A percentile compares a stretch with the other conserved stretches of the same genome.
Evolutionary conservation across 2,329 filamentous ascomycete genomes (phyloP).

Genomic region (Colletotrichum sp.): DNA sequence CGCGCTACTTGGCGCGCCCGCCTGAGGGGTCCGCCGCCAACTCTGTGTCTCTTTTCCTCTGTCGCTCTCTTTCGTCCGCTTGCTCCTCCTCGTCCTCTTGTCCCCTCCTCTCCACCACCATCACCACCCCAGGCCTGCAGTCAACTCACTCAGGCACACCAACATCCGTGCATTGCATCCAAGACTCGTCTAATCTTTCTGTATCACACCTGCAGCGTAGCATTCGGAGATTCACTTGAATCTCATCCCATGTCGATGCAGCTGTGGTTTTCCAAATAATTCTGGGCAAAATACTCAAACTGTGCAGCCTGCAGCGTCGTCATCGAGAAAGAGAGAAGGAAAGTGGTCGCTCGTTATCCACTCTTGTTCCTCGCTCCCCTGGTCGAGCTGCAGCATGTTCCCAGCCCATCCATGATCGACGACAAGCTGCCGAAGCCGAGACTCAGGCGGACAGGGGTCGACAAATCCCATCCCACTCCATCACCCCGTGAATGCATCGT

Average conservation of each 20-base stretch:
- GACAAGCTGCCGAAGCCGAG: slow-evolving; percentile 11
- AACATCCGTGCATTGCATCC: not conserved
- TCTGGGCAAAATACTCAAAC: not conserved
- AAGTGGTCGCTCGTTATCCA: not conserved
- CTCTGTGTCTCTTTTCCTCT: not conserved
- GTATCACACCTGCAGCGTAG: slow-evolving; percentile 6
- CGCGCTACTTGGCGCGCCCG: not conserved
- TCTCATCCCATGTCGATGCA: not conserved
- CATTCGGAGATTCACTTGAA: not conserved
- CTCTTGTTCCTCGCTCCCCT: not conserved
- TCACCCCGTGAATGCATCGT: not conserved
- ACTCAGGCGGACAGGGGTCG: not conserved
- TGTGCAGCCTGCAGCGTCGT: not conserved
- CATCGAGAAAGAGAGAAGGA: not conserved
- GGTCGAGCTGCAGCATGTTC: not conserved
- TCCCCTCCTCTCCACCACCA: not conserved
- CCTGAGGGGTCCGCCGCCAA: not conserved
- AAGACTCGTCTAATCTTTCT: slow-evolving; percentile 1
- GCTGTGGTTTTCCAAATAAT: not conserved
- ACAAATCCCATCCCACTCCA: not conserved
- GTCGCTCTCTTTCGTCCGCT: not conserved
- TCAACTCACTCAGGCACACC: slow-evolving; percentile 28
- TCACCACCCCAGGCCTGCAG: not conserved
- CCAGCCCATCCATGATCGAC: slow-evolving; percentile 4
- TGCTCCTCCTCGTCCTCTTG: not conserved